A percentile compares a stretch with the other conserved stretches of the same genome.
phyloP scores from a whole-genome alignment of 305 asterid species.

The Rubia occidens region DNA sequence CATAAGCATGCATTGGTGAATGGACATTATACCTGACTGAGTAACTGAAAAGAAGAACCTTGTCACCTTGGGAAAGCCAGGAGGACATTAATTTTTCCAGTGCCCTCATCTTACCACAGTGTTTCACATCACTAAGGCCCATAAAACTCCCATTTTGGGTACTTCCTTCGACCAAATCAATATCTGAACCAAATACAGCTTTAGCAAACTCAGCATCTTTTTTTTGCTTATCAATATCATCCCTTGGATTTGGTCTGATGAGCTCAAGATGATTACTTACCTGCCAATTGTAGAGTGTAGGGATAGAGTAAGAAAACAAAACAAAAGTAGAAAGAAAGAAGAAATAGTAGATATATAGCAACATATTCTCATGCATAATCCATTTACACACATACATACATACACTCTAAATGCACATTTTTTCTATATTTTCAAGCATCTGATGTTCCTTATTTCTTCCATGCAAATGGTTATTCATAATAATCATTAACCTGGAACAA shows the following conservation, averaged over 20 bases:
- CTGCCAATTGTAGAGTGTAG: slow-evolving; percentile 25
- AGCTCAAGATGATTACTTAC: slow-evolving; percentile 95
- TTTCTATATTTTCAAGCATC: neutral
- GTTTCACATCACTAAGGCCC: slow-evolving; percentile 79
- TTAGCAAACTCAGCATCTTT: slow-evolving; percentile 77
- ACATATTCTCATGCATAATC: neutral
- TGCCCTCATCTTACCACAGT: slow-evolving; percentile 96
- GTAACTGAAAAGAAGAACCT: slow-evolving; percentile 93
- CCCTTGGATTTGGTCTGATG: slow-evolving; percentile 81
- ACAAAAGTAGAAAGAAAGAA: neutral
- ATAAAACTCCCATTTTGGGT: slow-evolving; percentile 67
- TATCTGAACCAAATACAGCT: slow-evolving; percentile 60
- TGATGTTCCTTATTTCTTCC: neutral
- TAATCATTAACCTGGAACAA: neutral
- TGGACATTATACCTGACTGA: slow-evolving; percentile 57
- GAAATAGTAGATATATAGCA: neutral
- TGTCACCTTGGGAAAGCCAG: slow-evolving; percentile 76
- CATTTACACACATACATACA: neutral
- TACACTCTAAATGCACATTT: neutral
- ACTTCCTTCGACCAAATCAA: slow-evolving; percentile 70
- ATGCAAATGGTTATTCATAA: neutral
- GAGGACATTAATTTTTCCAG: slow-evolving; percentile 70
- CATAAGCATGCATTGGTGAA: neutral
- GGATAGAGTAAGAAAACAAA: slow-evolving; percentile 11
- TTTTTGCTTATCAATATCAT: slow-evolving; percentile 69